Evolutionary conservation across 2,329 filamentous ascomycete genomes (phyloP).

Genomic region (Torrubiella hemipterigena): DNA sequence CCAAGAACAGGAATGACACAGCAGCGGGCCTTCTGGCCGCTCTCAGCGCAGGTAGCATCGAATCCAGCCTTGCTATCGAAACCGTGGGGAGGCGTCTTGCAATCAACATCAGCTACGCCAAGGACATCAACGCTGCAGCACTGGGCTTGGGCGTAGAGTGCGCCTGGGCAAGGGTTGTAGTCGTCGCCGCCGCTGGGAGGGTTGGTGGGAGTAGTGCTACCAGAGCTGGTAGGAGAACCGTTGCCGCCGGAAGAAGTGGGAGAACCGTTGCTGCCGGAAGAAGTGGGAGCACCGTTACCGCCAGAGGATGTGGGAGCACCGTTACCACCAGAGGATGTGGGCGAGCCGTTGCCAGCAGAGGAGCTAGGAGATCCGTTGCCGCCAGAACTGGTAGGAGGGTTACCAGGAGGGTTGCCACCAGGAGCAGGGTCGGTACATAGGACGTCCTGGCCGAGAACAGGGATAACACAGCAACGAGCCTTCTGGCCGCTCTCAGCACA

Average conservation of each 20-base stretch:
- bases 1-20: conserved; percentile 1
- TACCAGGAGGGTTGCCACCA: not conserved
- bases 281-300: not conserved
- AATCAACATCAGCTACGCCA: conserved; percentile 2
- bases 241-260: not conserved
- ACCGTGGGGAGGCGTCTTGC: not conserved
- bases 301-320: not conserved
- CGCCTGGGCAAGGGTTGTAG: conserved; percentile 1
- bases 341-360: not conserved
- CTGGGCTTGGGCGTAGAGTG: conserved; percentile 2
- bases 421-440: conserved; percentile 2
- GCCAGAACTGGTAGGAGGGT: not conserved
- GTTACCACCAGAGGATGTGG: not conserved
- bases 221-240: not conserved
- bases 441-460: conserved; percentile 18
- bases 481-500: conserved; percentile 33
- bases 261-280: not conserved
- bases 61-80: not conserved
- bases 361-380: not conserved
- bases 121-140: conserved; percentile 3
- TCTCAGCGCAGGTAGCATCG: not conserved
- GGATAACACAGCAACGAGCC: conserved; percentile 40
- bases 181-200: not conserved
- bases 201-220: no score
- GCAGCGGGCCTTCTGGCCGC: conserved; percentile 1